A percentile compares a stretch with the other conserved stretches of the same genome.
These are phyloP conservation scores for Cystobasidium ongulense DNA, from an alignment of 768 basidiomycete species.

Conservation along the genomic window DNA sequence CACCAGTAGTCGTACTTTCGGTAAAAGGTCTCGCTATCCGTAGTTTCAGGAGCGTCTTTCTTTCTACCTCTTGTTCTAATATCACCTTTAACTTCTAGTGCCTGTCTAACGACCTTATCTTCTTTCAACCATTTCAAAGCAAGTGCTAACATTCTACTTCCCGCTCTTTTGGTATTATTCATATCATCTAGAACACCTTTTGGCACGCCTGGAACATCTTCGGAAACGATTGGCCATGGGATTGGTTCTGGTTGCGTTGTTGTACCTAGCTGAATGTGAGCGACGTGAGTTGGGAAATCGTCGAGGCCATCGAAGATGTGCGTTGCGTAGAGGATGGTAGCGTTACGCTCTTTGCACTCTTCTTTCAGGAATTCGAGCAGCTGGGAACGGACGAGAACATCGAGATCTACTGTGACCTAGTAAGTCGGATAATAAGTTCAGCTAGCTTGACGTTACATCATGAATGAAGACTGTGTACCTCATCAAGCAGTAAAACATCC, in stretches of 20 bases:
- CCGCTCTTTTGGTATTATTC: slow-evolving; percentile 36
- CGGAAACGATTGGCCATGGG: slow-evolving; percentile 57
- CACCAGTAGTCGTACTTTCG: slow-evolving; percentile 55
- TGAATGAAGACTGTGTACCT: slow-evolving; percentile 54
- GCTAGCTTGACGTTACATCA: background rate
- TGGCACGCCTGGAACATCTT: slow-evolving; percentile 32
- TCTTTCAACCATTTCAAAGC: slow-evolving; percentile 81
- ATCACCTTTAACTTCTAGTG: slow-evolving; percentile 53
- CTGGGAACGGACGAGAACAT: slow-evolving; percentile 86
- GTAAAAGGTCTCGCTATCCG: slow-evolving; percentile 77
- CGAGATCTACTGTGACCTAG: slow-evolving; percentile 91
- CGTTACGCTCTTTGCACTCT: slow-evolving; percentile 68
- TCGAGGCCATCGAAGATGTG: slow-evolving; percentile 93
- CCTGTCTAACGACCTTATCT: slow-evolving; percentile 56
- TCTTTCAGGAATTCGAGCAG: slow-evolving; percentile 76
- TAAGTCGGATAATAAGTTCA: background rate
- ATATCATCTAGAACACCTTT: slow-evolving; percentile 31
- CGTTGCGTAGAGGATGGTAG: slow-evolving; percentile 83
- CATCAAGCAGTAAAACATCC: slow-evolving; percentile 87
- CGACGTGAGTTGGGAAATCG: slow-evolving; percentile 85
- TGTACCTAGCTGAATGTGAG: slow-evolving; percentile 78
- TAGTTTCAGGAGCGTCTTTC: slow-evolving; percentile 54
- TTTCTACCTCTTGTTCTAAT: slow-evolving; percentile 53
- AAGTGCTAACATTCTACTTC: slow-evolving; percentile 56
- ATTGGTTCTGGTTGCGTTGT: slow-evolving; percentile 59